Base-by-base conservation (phyloP, 2,329 filamentous ascomycete genomes). In the Pseudovirgaria hyperparasitica region DNA sequence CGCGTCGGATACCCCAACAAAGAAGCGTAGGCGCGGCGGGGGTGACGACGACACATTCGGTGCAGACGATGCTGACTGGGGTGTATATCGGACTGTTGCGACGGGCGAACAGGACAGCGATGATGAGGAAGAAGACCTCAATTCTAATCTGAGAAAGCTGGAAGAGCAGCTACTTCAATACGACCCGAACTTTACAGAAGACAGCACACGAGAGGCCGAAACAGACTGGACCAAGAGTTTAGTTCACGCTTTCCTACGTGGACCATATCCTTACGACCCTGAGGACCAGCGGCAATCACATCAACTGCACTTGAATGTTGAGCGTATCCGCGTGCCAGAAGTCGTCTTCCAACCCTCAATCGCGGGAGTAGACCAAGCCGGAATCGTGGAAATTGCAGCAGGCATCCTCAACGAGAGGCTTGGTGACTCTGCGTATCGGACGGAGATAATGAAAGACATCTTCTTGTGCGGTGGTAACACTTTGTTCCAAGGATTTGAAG, bases 31-130 rank as follows among this genome's bases (percentile, higher is more conserved):
- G 9, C 75, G 86, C 11, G 85, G 84, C 5, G 82, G 80, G 6
- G 82, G 78, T 4, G 87, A 96, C 48, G 90, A 98, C 43, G 90
- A 98, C 49, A 85, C 82, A 33, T 98, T 98, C 48, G 90, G 90
- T 30, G 86, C 86, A 26, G 87, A 98, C 52, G 90, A 98, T 46
- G 86, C 92, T 31, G 90, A 98, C 53, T 98, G 90, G 90, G 84
- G 84, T 31, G 84, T 98, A 9, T 98, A 98, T 55, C 77, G 90
- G 28, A 82, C 82, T 21, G 92, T 96, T 31, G 82, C 84, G 2
- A 84, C 81, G 1, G 85, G 84, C 26, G 78, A 80, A 27, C 41
- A 66, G 40, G 82, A 79, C 46, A 82, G 90, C 35, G 86, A 94
- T 39, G 85, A 92, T 26, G 86, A 92, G 48, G 87, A 96, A 48